phyloP scores from a whole-genome alignment of 2,329 filamentous ascomycete species.

The Fusarium citri region DNA sequence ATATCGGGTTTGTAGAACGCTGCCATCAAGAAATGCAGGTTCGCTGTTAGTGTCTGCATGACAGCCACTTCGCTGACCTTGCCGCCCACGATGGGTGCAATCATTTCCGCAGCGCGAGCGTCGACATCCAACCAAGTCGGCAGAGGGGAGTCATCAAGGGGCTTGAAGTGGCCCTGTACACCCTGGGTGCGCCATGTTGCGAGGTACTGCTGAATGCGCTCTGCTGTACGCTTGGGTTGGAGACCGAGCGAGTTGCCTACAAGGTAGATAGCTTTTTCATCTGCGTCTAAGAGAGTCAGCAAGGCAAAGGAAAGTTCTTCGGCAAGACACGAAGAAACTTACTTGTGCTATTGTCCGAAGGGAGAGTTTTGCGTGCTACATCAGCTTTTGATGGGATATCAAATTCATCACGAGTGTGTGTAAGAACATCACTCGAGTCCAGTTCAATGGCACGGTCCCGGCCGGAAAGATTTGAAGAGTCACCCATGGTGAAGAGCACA shows the following conservation, averaged over 20 bases:
- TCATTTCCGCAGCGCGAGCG: conserved; percentile 73
- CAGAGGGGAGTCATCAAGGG: conserved; percentile 73
- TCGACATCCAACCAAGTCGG: conserved; percentile 81
- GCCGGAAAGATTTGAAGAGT: conserved; percentile 19
- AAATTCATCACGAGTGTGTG: conserved; percentile 72
- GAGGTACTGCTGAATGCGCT: conserved; percentile 74
- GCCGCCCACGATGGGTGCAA: conserved; percentile 78
- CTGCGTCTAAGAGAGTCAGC: conserved; percentile 11
- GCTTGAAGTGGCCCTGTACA: conserved; percentile 82
- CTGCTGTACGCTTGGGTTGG: conserved; percentile 72
- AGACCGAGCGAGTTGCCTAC: conserved; percentile 88
- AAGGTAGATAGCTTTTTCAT: conserved; percentile 70
- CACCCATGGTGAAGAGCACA: conserved; percentile 31
- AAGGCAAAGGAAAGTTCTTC: not conserved
- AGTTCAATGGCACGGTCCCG: conserved; percentile 49
- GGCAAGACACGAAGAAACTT: not conserved
- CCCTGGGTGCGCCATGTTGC: conserved; percentile 83
- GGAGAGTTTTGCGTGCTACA: conserved; percentile 46
- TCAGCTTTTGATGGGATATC: conserved; percentile 69
- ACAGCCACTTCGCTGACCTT: conserved; percentile 76
- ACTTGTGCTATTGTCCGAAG: conserved; percentile 15
- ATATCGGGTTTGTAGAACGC: conserved; percentile 79
- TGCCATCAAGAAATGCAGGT: conserved; percentile 82
- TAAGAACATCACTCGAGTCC: conserved; percentile 67
- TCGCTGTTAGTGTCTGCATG: conserved; percentile 85